These are phyloP conservation scores for Suillus paluster DNA, from an alignment of 768 basidiomycete species.

Conservation along the genomic window DNA sequence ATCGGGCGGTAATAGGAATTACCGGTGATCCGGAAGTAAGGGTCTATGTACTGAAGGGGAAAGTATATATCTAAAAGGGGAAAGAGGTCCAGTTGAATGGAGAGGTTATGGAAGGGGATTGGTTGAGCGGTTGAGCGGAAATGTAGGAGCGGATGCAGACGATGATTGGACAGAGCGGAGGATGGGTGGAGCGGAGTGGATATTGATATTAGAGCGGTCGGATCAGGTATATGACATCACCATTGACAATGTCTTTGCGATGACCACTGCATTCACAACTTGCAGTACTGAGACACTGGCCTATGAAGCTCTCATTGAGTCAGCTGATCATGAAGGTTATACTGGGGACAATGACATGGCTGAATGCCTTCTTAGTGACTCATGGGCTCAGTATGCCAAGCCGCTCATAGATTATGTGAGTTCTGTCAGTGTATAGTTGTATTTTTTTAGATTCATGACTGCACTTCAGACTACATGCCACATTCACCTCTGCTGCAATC, in stretches of 20 bases:
- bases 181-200: no score
- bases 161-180: no score
- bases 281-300: background rate
- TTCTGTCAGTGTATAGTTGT: background rate
- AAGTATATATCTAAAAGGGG: no score
- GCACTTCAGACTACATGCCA: background rate
- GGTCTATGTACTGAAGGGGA: no score
- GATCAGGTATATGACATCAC: no score
- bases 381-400: background rate
- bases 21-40: no score
- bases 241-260: background rate
- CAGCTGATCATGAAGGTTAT: slow-evolving; percentile 4
- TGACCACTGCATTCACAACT: slow-evolving; percentile 4
- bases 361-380: slow-evolving; percentile 1
- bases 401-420: background rate
- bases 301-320: background rate
- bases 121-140: no score
- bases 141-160: no score
- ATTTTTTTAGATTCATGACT: background rate
- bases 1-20: no score
- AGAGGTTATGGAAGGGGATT: no score
- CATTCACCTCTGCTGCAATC: background rate
- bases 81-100: no score
- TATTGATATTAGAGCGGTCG: no score
- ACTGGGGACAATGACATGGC: background rate